These are phyloP conservation scores for Annona cherimola DNA, from an alignment of 164 flowering plant species.

Conservation along the genomic window DNA sequence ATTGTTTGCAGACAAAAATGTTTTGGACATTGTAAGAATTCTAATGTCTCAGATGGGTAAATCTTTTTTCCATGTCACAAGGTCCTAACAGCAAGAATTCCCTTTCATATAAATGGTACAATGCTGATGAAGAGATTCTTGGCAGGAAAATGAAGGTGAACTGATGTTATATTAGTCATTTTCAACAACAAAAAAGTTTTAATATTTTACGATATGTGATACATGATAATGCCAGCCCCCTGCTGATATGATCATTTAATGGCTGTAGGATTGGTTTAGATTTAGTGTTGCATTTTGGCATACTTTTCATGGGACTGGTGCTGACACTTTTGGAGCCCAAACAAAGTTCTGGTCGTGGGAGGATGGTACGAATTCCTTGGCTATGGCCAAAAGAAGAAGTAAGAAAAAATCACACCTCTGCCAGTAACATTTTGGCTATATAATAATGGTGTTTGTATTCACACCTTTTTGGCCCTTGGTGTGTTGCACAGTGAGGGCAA, in stretches of 20 bases:
- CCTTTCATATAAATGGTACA: constrained; percentile 80
- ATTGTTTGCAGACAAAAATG: too few species aligned
- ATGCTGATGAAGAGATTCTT: constrained; percentile 76
- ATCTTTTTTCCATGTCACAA: background rate
- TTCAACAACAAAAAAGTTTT: background rate
- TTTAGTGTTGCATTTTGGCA: constrained; percentile 99
- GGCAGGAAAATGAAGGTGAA: constrained; percentile 52
- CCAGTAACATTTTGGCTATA: background rate
- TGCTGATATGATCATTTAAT: background rate
- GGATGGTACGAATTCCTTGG: constrained; percentile 94
- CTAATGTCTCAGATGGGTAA: background rate
- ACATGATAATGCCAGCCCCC: too few species aligned
- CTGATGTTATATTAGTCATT: background rate
- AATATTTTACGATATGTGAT: background rate
- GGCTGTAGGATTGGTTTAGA: constrained; percentile 70
- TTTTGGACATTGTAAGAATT: too few species aligned
- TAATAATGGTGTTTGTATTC: background rate
- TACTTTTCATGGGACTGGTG: constrained; percentile 93
- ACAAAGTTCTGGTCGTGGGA: constrained; percentile 99
- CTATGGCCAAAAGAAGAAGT: constrained; percentile 98
- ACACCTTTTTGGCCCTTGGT: background rate
- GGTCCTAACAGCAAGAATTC: constrained; percentile 50
- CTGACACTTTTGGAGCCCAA: constrained; percentile 84
- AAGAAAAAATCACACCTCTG: constrained; percentile 19
- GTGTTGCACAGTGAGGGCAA: constrained; percentile 77